Evolutionary conservation across 257 asterid genomes (phyloP).

Genomic region (Solanum ossicruentum): DNA sequence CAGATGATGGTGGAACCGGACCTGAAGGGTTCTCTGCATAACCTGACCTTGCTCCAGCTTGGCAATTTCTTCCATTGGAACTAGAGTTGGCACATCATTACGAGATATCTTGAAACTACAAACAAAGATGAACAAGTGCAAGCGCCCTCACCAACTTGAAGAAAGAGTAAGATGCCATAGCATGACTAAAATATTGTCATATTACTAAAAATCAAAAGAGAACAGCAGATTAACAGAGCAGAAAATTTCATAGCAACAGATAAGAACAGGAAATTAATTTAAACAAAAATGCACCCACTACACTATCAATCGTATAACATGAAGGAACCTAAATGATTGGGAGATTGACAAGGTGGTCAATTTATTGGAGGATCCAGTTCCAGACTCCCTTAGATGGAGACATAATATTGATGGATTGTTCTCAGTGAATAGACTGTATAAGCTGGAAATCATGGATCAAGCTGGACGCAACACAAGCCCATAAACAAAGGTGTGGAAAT

Average conservation of each 20-base stretch:
- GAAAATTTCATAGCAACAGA: neutral
- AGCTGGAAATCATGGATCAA: no score
- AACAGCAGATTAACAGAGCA: neutral
- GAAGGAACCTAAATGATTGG: no score
- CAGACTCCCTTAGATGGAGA: no score
- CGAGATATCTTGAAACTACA: constrained; percentile 33
- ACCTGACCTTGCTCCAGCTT: constrained; percentile 58
- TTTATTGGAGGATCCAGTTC: no score
- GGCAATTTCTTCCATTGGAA: constrained; percentile 66
- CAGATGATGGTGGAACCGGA: constrained; percentile 81
- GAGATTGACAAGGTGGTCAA: no score
- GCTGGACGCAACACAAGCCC: no score
- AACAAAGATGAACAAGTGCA: constrained; percentile 12
- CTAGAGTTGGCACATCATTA: constrained; percentile 34
- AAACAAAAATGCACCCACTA: neutral
- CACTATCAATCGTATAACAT: neutral
- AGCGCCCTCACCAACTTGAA: neutral
- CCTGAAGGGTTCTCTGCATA: constrained; percentile 44
- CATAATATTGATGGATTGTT: no score
- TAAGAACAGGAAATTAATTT: neutral
- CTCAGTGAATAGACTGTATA: no score
- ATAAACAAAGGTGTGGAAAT: no score
- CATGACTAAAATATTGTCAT: neutral
- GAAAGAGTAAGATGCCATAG: neutral
- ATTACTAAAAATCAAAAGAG: neutral